These are phyloP conservation scores for Rickenella mellea DNA, from an alignment of 768 basidiomycete species.

Conservation along the genomic window DNA sequence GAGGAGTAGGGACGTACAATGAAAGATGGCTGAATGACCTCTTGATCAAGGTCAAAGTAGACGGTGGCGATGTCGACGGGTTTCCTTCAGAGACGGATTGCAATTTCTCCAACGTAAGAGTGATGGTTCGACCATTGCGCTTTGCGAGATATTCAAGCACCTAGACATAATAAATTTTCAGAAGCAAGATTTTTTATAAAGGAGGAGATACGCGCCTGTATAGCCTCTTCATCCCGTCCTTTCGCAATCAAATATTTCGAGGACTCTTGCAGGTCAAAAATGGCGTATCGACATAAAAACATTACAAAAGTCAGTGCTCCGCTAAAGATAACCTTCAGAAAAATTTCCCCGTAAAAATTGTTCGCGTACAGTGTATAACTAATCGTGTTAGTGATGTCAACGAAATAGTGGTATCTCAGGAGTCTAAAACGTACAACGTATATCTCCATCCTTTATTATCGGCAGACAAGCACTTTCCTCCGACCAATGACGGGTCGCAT, in stretches of 20 bases:
- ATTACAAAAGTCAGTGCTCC: constrained; percentile 40
- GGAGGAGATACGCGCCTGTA: constrained; percentile 23
- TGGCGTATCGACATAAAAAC: constrained; percentile 44
- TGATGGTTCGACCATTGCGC: constrained; percentile 34
- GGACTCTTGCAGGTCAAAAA: constrained; percentile 53
- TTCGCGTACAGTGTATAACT: constrained; percentile 32
- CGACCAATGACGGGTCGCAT: constrained; percentile 24
- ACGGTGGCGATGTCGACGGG: constrained; percentile 9
- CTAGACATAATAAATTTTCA: constrained; percentile 14
- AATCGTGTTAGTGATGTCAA: too few relatives aligned
- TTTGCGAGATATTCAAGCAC: constrained; percentile 39
- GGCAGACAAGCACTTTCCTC: constrained; percentile 33
- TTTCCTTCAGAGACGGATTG: constrained; percentile 17
- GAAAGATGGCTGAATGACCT: constrained; percentile 28
- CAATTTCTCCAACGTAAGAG: constrained; percentile 37
- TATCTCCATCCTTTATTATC: constrained; percentile 59
- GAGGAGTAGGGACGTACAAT: constrained; percentile 20
- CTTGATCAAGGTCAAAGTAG: constrained; percentile 21
- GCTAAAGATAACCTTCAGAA: constrained; percentile 17
- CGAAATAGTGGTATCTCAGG: not conserved
- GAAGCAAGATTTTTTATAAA: not conserved
- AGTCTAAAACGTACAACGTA: constrained; percentile 28
- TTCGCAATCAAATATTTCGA: constrained; percentile 52
- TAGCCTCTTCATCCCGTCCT: constrained; percentile 47
- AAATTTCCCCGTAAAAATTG: not conserved